phyloP scores from a whole-genome alignment of 352 stramenopile species.

The Globisporangium sylvaticum region DNA sequence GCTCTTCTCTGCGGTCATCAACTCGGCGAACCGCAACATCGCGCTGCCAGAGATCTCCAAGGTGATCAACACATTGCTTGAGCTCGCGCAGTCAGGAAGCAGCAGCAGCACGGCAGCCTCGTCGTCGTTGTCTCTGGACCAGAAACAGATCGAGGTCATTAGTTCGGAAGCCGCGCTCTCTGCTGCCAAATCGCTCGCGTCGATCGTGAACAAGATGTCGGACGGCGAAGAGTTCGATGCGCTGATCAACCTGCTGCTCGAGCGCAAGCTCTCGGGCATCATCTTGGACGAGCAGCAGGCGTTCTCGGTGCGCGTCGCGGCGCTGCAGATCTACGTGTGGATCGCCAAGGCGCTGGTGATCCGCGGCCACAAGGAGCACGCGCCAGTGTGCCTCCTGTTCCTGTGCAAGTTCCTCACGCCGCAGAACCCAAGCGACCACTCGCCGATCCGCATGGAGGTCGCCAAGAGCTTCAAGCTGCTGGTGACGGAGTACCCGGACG shows the following conservation, averaged over 20 bases:
- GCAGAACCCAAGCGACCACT: slow-evolving; percentile 21
- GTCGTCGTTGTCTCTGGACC: slow-evolving; percentile 3
- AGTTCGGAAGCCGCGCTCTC: slow-evolving; percentile 53
- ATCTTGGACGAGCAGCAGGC: slow-evolving; percentile 40
- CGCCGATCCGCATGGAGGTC: slow-evolving; percentile 62
- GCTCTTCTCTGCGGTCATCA: slow-evolving; percentile 73
- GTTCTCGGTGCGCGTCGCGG: slow-evolving; percentile 44
- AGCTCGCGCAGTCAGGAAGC: slow-evolving; percentile 57
- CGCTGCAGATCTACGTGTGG: slow-evolving; percentile 83
- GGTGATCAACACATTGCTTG: slow-evolving; percentile 73
- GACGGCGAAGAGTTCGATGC: slow-evolving; percentile 77
- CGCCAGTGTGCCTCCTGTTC: slow-evolving; percentile 64
- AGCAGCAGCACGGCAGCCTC: slow-evolving; percentile 12
- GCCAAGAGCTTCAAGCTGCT: slow-evolving; percentile 79
- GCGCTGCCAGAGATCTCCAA: slow-evolving; percentile 53
- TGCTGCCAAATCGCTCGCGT: slow-evolving; percentile 70
- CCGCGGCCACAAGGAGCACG: slow-evolving; percentile 63
- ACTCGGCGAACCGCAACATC: slow-evolving; percentile 60
- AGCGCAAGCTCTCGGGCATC: slow-evolving; percentile 56
- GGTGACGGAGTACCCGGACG: slow-evolving; percentile 72
- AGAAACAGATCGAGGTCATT: slow-evolving; percentile 34
- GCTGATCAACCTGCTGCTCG: slow-evolving; percentile 63
- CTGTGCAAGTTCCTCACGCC: slow-evolving; percentile 64
- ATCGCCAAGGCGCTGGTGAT: slow-evolving; percentile 82
- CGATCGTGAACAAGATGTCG: slow-evolving; percentile 86